A percentile compares a stretch with the other conserved stretches of the same genome.
phyloP scores from a whole-genome alignment of 176 grass and related monocot genomes.

The Musa acuminata region DNA sequence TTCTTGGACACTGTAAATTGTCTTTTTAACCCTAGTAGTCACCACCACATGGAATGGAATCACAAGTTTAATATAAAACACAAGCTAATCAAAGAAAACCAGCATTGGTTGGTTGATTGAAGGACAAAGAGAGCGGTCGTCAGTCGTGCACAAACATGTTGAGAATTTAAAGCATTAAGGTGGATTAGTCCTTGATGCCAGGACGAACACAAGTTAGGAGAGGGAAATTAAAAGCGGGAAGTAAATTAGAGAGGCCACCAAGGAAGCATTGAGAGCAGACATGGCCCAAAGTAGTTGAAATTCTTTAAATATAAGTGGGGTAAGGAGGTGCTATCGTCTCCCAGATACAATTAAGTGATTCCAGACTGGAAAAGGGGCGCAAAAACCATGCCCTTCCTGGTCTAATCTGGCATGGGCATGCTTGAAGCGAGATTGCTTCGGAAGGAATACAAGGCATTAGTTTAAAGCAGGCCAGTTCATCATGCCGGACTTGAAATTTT shows the following conservation, averaged over 20 bases:
- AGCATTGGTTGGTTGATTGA: neutral
- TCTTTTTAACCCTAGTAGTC: too few relatives aligned
- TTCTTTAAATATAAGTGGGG: slow-evolving; percentile 6
- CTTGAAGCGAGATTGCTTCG: slow-evolving; percentile 1
- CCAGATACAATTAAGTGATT: neutral
- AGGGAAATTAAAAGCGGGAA: neutral
- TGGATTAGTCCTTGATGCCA: neutral
- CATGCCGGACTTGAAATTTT: neutral
- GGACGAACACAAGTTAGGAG: slow-evolving; percentile 2
- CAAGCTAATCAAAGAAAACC: neutral
- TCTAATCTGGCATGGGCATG: slow-evolving; percentile 3
- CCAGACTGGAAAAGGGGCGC: neutral
- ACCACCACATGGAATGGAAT: too few relatives aligned
- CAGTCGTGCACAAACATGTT: neutral
- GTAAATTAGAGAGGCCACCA: neutral
- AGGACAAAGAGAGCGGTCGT: neutral
- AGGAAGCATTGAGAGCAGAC: neutral
- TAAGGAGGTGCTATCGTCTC: neutral
- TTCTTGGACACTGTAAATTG: neutral
- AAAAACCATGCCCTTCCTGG: neutral
- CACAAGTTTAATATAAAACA: neutral
- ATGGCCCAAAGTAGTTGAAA: neutral
- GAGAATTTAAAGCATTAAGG: neutral
- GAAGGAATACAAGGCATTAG: neutral
- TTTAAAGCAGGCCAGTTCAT: slow-evolving; percentile 1